Evolutionary conservation across 352 stramenopile genomes (phyloP), one percentile per base, ranked within the genome.

Genomic region (Phytophthora fragariae): DNA sequence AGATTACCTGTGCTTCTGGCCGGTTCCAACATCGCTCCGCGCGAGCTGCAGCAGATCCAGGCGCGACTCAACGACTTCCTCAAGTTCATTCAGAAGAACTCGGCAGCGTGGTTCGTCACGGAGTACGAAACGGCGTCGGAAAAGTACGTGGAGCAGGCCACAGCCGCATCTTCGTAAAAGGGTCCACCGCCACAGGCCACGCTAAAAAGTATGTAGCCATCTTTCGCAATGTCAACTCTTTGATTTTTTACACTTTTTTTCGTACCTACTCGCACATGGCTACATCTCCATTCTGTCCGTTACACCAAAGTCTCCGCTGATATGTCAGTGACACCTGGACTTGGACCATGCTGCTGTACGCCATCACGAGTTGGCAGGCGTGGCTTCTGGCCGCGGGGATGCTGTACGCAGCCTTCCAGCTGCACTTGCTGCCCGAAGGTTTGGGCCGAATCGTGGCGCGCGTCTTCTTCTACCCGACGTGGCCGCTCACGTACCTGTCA

Each of bases 381-480:
- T 81, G 75, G 75, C 3, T 57, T 1, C 19, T 79, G 56, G 58
- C 57, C 3, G 33, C 61, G 0, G 29, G 44, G 0, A 68, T 77
- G 67, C 7, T 95, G 47, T 96, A 93, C 73, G 77, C 81, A 21
- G 85, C 97, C 12, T 98, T 98, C 86, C 96, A 99, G 75, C 90
- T 92, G 47, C 94, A 98, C 72, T 73, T 93, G 53, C 80, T 99
- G 9, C 92, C 94, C 0, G 56, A 84, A 44, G 77, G 82, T 0
- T 46, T 98, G 33, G 90, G 88, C 4, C 82, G 82, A 60, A 73
- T 98, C 60, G 92, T 92, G 5, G 94, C 89, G 8, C 84, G 86
- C 27, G 66, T 89, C 11, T 89, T 90, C 53, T 99, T 99, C 83
- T 98, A 97, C 77, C 96, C 96, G 27, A 98, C 95, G 19, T 91